Conservation (phyloP, 805 yeast genomes). For the Debaryomyces prosopidis region DNA sequence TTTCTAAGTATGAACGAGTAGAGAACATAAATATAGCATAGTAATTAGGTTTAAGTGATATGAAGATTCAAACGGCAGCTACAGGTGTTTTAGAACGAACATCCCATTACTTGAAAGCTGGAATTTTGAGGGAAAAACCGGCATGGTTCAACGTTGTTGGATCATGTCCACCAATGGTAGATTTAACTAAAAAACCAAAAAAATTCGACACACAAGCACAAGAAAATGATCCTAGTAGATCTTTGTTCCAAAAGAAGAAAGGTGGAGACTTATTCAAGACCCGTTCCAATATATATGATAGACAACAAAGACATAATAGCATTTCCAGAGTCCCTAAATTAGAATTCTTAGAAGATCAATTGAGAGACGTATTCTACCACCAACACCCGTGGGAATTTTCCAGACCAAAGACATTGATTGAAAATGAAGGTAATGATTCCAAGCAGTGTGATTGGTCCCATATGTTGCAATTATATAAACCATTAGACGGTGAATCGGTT, state of each 20-base stretch:
- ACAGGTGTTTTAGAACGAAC: constrained; percentile 77
- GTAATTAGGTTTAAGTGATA: constrained; percentile 20
- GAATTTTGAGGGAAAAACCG: constrained; percentile 72
- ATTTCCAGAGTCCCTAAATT: constrained; percentile 55
- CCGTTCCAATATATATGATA: constrained; percentile 38
- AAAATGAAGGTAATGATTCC: constrained; percentile 63
- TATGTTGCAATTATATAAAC: constrained; percentile 69
- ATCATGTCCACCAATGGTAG: constrained; percentile 74
- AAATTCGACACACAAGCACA: constrained; percentile 23
- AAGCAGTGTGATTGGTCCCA: constrained; percentile 72
- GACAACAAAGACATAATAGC: constrained; percentile 35
- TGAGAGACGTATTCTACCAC: constrained; percentile 78
- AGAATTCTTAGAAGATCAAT: constrained; percentile 70
- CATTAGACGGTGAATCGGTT: constrained; percentile 79
- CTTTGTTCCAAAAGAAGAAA: constrained; percentile 18
- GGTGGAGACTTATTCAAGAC: constrained; percentile 44
- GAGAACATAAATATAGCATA: not conserved
- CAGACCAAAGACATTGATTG: constrained; percentile 80
- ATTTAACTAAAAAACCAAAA: constrained; percentile 51
- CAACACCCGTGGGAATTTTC: constrained; percentile 99
- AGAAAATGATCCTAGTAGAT: constrained; percentile 27
- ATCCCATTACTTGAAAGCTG: constrained; percentile 69
- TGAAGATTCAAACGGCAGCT: constrained; percentile 70
- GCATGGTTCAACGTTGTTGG: constrained; percentile 89
- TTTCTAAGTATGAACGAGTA: too few species aligned